Base-by-base conservation (phyloP, 805 yeast genomes). In the Teunomyces tritomae region DNA sequence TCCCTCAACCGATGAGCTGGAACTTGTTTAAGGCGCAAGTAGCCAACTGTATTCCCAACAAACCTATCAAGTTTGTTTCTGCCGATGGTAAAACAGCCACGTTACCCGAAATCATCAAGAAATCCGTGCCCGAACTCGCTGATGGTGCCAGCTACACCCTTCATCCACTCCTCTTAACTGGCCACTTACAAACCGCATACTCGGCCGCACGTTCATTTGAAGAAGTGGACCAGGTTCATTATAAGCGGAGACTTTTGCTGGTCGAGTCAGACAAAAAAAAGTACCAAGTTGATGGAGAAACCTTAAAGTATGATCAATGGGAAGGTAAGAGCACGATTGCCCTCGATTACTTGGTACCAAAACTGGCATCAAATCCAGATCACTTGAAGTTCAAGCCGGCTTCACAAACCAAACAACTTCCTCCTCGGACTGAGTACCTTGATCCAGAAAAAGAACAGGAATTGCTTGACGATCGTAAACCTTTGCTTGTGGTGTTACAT, bases 341-440 rank as follows among this genome's bases (percentile, higher is more conserved):
- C 6, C 61, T 76, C 2, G 84, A 80, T 56, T 78, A 69, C 54
- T 82, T 72, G n/a, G 72, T 70, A 20, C 53, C 59, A 8, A 64
- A 64, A 2, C 42, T 51, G 20, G 61, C 54, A 5, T 14, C 46
- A 11, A 65, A 63, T 44, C 46, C 57, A 1, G 50, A 59, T 10
- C 59, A 63, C 55, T 53, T 65, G 46, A 35, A 62, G 43, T 64
- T 47, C 45, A 41, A 68, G 62, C 66, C 84, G 69, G 42, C 67
- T 65, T 55, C 82, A 71, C 65, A 83, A 71, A 53, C 77, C 66
- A 43, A 77, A 73, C 77, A 78, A 47, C 68, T 85, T 44, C 89
- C 86, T 34, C 87, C 89, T 24, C 71, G 90, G 54, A 84, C 88
- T 0, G 76, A 87, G 61, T 86, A 78, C 59, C 64, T 83, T 49